phyloP scores from a whole-genome alignment of 306 rosid species.

The Luffa acutangula region DNA sequence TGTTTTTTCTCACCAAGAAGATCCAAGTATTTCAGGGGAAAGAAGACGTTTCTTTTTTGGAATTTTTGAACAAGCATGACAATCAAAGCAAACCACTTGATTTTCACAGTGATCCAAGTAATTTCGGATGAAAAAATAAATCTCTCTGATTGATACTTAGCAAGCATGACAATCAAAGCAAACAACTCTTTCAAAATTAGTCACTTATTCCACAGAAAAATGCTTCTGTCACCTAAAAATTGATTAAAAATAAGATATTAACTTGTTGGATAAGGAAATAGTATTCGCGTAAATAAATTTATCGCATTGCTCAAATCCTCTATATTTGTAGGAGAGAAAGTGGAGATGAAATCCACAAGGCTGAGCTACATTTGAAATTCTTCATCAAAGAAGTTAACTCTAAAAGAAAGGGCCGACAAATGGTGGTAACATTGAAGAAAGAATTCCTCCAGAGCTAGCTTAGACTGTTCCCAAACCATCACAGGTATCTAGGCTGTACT shows the following conservation, averaged over 20 bases:
- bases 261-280: neutral
- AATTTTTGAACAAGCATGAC: neutral
- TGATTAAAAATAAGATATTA: neutral
- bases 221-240: neutral
- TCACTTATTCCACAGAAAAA: neutral
- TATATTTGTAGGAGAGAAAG: neutral
- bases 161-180: neutral
- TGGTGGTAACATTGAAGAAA: neutral
- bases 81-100: neutral
- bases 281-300: neutral
- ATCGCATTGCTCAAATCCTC: neutral
- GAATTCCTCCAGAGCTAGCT: neutral
- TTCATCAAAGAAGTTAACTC: neutral
- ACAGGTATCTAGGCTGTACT: neutral
- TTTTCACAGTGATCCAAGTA: neutral
- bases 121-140: too few species aligned
- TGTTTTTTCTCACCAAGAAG: neutral
- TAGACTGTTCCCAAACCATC: neutral
- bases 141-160: too few species aligned
- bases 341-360: neutral
- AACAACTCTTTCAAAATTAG: neutral
- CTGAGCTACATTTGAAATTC: neutral
- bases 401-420: neutral
- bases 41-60: neutral
- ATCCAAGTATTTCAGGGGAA: neutral